phyloP scores from a whole-genome alignment of 73 alveolate species.

The Paramecium pentaurelia region DNA sequence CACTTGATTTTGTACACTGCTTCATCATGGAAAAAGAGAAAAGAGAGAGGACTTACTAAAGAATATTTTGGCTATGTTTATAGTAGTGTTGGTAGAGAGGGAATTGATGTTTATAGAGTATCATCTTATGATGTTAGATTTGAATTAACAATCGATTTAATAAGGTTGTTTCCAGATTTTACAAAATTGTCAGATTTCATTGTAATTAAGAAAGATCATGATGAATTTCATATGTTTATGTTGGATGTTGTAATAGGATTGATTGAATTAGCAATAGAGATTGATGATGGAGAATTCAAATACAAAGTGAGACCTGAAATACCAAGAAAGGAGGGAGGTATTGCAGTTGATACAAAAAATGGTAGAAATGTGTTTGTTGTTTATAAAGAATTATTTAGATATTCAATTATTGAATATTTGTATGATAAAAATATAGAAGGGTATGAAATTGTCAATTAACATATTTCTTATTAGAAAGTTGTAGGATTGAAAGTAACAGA shows the following conservation, averaged over 20 bases:
- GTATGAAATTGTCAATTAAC: neutral
- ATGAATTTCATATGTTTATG: neutral
- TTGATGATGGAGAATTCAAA: neutral
- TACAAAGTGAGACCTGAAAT: conserved; percentile 29
- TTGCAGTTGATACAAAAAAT: conserved; percentile 44
- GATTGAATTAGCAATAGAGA: neutral
- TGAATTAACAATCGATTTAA: neutral
- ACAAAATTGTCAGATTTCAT: neutral
- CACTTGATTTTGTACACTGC: neutral
- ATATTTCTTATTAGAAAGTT: neutral
- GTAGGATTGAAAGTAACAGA: neutral
- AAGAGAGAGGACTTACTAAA: conserved; percentile 26
- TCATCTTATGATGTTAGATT: neutral
- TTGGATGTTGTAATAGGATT: neutral
- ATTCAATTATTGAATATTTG: neutral
- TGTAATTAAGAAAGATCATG: neutral
- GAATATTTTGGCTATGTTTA: neutral
- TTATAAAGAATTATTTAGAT: neutral
- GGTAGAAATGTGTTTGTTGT: conserved; percentile 34
- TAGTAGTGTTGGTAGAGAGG: neutral
- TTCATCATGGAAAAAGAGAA: neutral
- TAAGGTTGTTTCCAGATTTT: neutral
- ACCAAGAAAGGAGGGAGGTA: conserved; percentile 29
- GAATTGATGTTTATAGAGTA: conserved; percentile 18
- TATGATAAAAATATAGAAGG: neutral